Conservation (phyloP, 2,329 filamentous ascomycete genomes). For the Colletotrichum higginsianum region DNA sequence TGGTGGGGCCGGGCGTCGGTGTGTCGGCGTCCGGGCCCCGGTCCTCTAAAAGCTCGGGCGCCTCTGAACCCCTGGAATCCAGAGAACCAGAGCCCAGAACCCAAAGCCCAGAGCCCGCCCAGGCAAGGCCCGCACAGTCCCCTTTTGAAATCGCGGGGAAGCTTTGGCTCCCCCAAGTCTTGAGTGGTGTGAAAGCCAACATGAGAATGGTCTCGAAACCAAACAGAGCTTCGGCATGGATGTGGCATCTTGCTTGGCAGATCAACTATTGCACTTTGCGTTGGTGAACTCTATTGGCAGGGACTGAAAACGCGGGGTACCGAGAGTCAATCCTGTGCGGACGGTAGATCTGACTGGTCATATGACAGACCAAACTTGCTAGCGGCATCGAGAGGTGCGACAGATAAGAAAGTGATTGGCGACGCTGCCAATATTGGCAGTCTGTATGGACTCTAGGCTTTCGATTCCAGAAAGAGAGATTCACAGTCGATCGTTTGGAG, state of each 20-base stretch:
- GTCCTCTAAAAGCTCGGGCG: conserved; percentile 17
- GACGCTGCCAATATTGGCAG: not conserved
- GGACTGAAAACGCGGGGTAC: conserved; percentile 38
- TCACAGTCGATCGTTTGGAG: not conserved
- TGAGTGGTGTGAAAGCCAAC: not conserved
- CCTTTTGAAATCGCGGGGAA: conserved; percentile 35
- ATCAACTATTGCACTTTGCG: conserved; percentile 13
- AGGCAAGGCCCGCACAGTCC: conserved; percentile 22
- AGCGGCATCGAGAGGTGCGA: not conserved
- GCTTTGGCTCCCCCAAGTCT: conserved; percentile 11
- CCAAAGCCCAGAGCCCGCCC: too few species aligned
- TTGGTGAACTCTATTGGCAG: conserved; percentile 8
- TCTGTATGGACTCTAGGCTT: not conserved
- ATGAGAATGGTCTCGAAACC: conserved; percentile 6
- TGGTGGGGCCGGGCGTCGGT: conserved; percentile 40
- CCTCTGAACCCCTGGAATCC: conserved; percentile 18
- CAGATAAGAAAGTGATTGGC: not conserved
- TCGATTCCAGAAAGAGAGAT: not conserved
- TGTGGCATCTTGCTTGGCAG: not conserved
- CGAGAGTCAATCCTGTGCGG: conserved; percentile 27
- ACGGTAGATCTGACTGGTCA: not conserved
- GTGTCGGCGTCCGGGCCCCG: conserved; percentile 21
- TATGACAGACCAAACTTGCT: not conserved
- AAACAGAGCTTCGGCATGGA: conserved; percentile 27
- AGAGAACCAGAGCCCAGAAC: not conserved